phyloP scores from a whole-genome alignment of 495 filamentous ascomycete genomes.

The Echria macrotheca region DNA sequence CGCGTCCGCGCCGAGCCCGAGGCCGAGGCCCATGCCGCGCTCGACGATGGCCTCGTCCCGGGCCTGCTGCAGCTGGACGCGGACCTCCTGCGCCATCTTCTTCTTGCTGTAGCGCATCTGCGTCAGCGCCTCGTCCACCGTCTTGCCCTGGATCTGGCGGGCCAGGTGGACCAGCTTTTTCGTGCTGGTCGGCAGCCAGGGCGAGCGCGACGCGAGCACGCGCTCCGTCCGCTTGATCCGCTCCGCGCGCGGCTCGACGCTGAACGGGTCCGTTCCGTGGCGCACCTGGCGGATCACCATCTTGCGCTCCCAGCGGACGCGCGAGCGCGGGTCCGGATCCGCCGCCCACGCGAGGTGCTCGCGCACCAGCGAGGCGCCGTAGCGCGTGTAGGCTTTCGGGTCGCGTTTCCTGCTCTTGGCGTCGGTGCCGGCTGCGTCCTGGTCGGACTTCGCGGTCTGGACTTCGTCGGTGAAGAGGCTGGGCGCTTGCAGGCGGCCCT shows the following conservation, averaged over 20 bases:
- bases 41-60: conserved; percentile 69
- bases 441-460: conserved; percentile 17
- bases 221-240: conserved; percentile 70
- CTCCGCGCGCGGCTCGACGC: conserved; percentile 58
- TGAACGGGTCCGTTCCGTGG: conserved; percentile 41
- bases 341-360: conserved; percentile 50
- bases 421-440: conserved; percentile 4
- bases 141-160: conserved; percentile 85
- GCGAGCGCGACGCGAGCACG: conserved; percentile 55
- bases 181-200: conserved; percentile 67
- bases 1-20: conserved; percentile 29
- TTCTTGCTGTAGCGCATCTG: conserved; percentile 97
- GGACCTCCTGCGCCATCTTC: conserved; percentile 78
- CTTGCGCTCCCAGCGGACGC: conserved; percentile 72
- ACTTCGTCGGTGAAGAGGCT: conserved; percentile 59
- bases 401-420: conserved; percentile 1
- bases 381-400: not conserved
- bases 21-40: conserved; percentile 79
- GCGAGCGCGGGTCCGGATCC: conserved; percentile 62
- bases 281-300: conserved; percentile 69
- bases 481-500: conserved; percentile 26
- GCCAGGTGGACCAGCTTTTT: conserved; percentile 87
- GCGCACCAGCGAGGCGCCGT: conserved; percentile 27
- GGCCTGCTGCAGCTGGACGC: conserved; percentile 69
- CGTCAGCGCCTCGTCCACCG: conserved; percentile 80